Base-by-base conservation (phyloP, 192 early-diverging fungal genomes). In the Bifiguratus adelaidae region DNA sequence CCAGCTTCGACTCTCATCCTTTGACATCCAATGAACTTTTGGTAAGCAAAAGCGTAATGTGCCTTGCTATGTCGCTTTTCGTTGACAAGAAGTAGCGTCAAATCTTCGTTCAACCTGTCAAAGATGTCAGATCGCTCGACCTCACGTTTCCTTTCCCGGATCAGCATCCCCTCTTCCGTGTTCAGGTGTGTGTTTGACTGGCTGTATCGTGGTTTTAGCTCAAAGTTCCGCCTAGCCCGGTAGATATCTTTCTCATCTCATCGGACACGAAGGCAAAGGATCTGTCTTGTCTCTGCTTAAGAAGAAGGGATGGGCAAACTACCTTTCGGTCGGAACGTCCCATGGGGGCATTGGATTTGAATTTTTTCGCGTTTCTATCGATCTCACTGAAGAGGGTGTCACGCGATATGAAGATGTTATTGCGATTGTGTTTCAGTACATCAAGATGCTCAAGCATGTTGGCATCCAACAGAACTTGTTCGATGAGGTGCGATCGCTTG, bases 231-330 rank as follows among this genome's bases (percentile, higher is more conserved):
- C 50, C 9, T 66, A 87, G 62, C 87, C 92, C 21, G 70, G 72
- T 5, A 50, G 71, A 9, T 96, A 96, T 60, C 47, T 89, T 28
- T 81, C 84, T 11, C 91, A 92, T 57, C 72, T 96, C 38, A 81
- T 98, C 54, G 92, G 93, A 1, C 90, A 95, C 64, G 92, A 96
- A 61, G 83, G 83, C 29, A 66, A 67, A 26, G 95, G 95, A 7
- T 94, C 92, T 7, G 66, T 96, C 34, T 63, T 93, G 18, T 87
- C 86, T 3, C 55, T 80, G 21, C 63, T 98, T 25, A 96, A 95
- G 55, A 74, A 83, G 52, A 80, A 85, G 44, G 88, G 92, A 2
- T 98, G 95, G 95, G 90, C 88, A 1, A 79, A 84, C 29, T 72
- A 71, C 26, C 62, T 92, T 30, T 71, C 73, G 11, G 84, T 81